Evolutionary conservation across 257 asterid species (phyloP).

Genomic region (Capsicum rhomboideum): DNA sequence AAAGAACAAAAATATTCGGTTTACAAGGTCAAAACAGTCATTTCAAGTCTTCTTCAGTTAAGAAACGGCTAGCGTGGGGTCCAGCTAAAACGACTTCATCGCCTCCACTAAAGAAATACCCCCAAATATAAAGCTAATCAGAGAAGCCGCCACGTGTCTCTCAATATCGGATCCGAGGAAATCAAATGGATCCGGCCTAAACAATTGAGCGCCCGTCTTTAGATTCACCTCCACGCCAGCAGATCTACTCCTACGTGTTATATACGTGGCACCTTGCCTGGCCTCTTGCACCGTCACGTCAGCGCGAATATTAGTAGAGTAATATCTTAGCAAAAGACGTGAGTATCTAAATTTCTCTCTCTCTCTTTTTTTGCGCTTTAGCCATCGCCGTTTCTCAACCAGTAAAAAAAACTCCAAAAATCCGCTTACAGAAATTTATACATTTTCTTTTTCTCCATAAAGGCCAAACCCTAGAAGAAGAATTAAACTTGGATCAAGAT

Average conservation of each 20-base stretch:
- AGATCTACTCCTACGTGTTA: background rate
- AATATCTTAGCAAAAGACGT: background rate
- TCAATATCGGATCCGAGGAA: constrained; percentile 16
- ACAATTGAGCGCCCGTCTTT: constrained; percentile 22
- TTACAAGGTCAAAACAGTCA: constrained; percentile 3
- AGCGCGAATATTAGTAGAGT: constrained; percentile 11
- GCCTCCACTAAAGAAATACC: background rate
- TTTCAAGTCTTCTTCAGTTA: background rate
- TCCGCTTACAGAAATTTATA: background rate
- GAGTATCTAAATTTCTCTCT: background rate
- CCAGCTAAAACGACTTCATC: background rate
- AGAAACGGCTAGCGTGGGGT: background rate
- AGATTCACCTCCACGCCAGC: constrained; percentile 21
- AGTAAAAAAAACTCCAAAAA: background rate
- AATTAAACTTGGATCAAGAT: background rate
- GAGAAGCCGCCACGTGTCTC: constrained; percentile 22
- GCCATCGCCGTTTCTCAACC: constrained; percentile 15
- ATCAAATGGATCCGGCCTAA: constrained; percentile 19
- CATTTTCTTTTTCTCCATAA: background rate
- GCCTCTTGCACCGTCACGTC: constrained; percentile 34
- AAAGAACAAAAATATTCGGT: background rate
- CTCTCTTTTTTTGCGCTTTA: background rate
- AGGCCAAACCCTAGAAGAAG: constrained; percentile 26
- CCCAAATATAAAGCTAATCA: constrained; percentile 13
- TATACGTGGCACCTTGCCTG: background rate